phyloP scores from a whole-genome alignment of 495 filamentous ascomycete species.

The Pyrenopolyporus hunteri region DNA sequence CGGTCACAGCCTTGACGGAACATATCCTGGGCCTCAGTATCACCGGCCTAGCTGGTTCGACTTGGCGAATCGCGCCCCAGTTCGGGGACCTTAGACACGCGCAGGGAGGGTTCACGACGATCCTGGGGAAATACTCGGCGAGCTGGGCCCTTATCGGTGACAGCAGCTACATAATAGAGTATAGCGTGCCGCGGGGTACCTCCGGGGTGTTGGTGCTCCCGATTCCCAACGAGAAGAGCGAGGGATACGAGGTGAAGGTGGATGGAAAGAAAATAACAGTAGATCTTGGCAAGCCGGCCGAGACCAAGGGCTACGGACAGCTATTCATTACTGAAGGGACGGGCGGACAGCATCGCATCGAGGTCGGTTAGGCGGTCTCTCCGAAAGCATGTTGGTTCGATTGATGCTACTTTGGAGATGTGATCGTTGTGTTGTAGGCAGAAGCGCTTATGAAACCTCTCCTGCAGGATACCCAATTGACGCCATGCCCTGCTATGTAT shows the following conservation, averaged over 20 bases:
- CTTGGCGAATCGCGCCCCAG: conserved; percentile 63
- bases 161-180: conserved; percentile 18
- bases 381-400: not conserved
- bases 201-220: conserved; percentile 25
- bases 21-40: conserved; percentile 63
- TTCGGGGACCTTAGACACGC: conserved; percentile 62
- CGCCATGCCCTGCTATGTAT: not conserved
- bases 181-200: conserved; percentile 21
- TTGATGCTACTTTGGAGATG: not conserved
- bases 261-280: conserved; percentile 11
- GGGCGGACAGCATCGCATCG: conserved; percentile 21
- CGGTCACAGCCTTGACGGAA: conserved; percentile 62
- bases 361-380: conserved; percentile 17
- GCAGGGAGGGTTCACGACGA: conserved; percentile 64
- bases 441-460: conserved; percentile 1
- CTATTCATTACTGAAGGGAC: conserved; percentile 6
- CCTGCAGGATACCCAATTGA: conserved; percentile 3
- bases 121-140: conserved; percentile 54
- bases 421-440: conserved; percentile 13
- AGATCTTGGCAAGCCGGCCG: not conserved
- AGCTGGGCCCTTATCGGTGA: conserved; percentile 13
- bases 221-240: not conserved
- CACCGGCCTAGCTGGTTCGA: conserved; percentile 54
- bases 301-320: conserved; percentile 7
- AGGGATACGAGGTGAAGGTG: conserved; percentile 5